A percentile compares a stretch with the other conserved stretches of the same genome.
Evolutionary conservation across 2,329 filamentous ascomycete genomes (phyloP).

Genomic region (Penicillium hordei): DNA sequence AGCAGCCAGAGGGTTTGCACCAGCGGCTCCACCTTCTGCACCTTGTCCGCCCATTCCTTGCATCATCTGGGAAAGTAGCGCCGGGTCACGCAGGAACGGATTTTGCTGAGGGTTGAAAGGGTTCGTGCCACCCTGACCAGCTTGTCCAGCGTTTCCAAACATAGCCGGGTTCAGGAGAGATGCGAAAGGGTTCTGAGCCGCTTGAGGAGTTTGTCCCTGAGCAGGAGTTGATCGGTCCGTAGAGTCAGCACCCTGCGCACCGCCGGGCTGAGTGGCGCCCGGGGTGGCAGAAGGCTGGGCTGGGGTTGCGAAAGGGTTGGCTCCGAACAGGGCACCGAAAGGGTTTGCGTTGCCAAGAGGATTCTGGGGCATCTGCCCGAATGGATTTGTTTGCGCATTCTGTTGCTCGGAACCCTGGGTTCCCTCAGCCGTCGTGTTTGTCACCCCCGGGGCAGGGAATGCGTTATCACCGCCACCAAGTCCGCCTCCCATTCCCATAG

Average conservation of each 20-base stretch:
- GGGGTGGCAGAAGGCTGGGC: constrained; percentile 34
- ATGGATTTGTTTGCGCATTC: constrained; percentile 28
- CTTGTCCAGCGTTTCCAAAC: constrained; percentile 33
- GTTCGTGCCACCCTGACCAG: constrained; percentile 45
- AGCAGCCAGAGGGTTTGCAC: constrained; percentile 46
- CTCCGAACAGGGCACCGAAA: constrained; percentile 60
- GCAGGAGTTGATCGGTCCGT: constrained; percentile 31
- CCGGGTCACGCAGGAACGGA: constrained; percentile 60
- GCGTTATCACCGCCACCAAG: constrained; percentile 51
- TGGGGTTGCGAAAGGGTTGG: constrained; percentile 28
- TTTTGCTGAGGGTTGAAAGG: constrained; percentile 51
- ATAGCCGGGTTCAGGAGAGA: constrained; percentile 58
- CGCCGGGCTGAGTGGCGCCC: constrained; percentile 31
- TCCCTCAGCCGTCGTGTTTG: constrained; percentile 73
- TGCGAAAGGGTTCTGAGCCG: constrained; percentile 65
- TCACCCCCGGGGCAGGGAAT: constrained; percentile 89
- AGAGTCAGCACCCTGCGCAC: constrained; percentile 32
- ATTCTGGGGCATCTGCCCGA: constrained; percentile 19
- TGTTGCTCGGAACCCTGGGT: constrained; percentile 39
- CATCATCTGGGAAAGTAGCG: constrained; percentile 59
- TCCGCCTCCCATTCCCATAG: constrained; percentile 54
- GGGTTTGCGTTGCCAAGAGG: constrained; percentile 39
- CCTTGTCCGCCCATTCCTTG: constrained; percentile 47
- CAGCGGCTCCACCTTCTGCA: constrained; percentile 35
- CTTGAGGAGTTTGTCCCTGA: constrained; percentile 38